phyloP scores from a whole-genome alignment of 106 monocot genomes.

The Dendrobium huoshanense region DNA sequence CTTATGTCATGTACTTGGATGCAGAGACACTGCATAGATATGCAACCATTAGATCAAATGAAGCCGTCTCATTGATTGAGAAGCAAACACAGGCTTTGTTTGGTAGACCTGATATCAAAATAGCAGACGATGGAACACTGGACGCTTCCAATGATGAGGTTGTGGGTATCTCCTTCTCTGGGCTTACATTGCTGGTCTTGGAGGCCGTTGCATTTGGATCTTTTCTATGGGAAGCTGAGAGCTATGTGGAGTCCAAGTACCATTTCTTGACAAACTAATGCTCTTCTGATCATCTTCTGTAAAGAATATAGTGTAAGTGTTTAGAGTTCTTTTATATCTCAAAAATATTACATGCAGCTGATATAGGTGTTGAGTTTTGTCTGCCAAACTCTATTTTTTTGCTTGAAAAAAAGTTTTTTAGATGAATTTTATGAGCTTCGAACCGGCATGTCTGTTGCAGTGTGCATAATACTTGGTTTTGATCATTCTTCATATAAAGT shows the following conservation, averaged over 20 bases:
- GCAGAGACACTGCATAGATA: constrained; percentile 88
- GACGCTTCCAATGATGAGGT: constrained; percentile 57
- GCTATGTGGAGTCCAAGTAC: constrained; percentile 77
- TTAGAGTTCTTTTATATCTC: no score
- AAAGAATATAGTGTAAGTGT: no score
- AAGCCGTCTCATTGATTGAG: constrained; percentile 71
- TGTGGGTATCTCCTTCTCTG: constrained; percentile 50
- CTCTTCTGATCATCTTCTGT: no score
- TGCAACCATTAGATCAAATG: constrained; percentile 87
- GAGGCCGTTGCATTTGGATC: constrained; percentile 91
- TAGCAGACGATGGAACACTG: constrained; percentile 66
- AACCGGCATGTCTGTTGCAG: no score
- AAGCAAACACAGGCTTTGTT: constrained; percentile 95
- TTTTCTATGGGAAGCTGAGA: constrained; percentile 86
- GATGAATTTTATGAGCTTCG: no score
- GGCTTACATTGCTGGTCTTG: constrained; percentile 64
- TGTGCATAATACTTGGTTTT: no score
- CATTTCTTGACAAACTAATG: constrained; percentile 53
- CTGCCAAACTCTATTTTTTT: no score
- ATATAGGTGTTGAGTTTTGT: no score
- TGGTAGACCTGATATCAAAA: constrained; percentile 75
- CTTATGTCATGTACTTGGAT: constrained; percentile 85
- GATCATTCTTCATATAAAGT: no score
- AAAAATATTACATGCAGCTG: no score
- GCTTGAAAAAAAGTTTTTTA: no score